Base-by-base conservation (phyloP, 2,329 filamentous ascomycete species). In the Cercospora sp. region DNA sequence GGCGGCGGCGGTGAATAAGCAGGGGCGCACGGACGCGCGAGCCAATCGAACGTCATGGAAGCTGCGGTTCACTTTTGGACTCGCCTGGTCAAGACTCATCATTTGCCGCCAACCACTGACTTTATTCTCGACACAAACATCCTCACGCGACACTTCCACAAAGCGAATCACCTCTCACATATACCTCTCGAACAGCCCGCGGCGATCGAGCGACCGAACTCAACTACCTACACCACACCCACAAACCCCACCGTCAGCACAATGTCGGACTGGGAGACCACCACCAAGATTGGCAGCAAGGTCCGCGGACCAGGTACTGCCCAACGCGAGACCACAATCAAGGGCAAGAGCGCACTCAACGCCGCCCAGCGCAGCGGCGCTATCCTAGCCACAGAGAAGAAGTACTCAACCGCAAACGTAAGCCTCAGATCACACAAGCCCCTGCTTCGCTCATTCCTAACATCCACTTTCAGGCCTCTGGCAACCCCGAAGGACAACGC, bases 281-380 rank as follows among this genome's bases (percentile, higher is more conserved):
- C 91, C 75, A 97, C 93, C 83, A 97, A 95, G 87, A 98, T 99
- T 79, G 95, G 95, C 78, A 92, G 89, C 88, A 94, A 91, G 83
- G 87, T 87, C 78, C 89, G 89, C 77, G 87, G 88, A 73, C 87
- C 89, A 74, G 91, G 90, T 75, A 86, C 82, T 67, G 81, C 81
- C 58, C 84, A 88, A 74, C 91, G 92, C 75, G 93, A 97, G 86
- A 96, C 91, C 3, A 94, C 97, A 75, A 87, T 98, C 79, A 91
- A 91, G 80, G 92, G 94, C 79, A 93, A 92, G 81, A 85, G 84
- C 68, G 88, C 93, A 40, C 84, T 99, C 75, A 99, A 99, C 82
- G 94, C 94, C 69, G 95, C 95, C 30, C 89, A 92, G 82, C 90
- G 95, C 71, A 87, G 85, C 70, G 95, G 95, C 70, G 86, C 87